These are phyloP conservation scores for Saccharomycopsis sp. DNA, from an alignment of 805 yeast species.

Conservation along the genomic window DNA sequence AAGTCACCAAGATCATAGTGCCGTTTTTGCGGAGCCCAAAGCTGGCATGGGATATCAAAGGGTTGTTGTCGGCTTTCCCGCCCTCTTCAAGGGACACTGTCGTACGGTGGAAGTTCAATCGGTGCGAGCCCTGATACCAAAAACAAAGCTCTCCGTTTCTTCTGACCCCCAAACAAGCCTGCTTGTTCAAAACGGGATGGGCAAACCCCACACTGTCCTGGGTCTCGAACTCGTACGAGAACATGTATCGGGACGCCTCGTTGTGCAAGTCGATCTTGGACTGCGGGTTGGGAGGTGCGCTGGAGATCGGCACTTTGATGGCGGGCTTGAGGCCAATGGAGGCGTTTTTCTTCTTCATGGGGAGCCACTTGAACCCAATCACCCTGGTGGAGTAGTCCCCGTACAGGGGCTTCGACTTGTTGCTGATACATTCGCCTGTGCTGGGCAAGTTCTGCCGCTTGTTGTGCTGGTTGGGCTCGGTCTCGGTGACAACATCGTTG, in stretches of 20 bases:
- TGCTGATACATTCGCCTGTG: not conserved
- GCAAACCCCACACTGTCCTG: constrained; percentile 50
- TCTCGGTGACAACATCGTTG: constrained; percentile 28
- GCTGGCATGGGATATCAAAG: constrained; percentile 31
- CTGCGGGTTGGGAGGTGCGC: too few species aligned
- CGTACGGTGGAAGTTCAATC: constrained; percentile 44
- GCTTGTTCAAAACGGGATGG: constrained; percentile 61
- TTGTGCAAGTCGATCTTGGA: too few species aligned
- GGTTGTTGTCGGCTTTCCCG: not conserved
- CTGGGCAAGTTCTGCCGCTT: not conserved
- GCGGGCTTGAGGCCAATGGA: constrained; percentile 20
- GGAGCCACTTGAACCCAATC: constrained; percentile 63
- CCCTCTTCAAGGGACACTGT: constrained; percentile 27
- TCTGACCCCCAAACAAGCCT: constrained; percentile 61
- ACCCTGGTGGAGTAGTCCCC: constrained; percentile 22
- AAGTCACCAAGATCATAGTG: constrained; percentile 35
- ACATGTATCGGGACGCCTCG: constrained; percentile 30
- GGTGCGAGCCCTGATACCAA: constrained; percentile 57
- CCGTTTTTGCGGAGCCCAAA: constrained; percentile 47
- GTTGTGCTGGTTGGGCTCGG: not conserved
- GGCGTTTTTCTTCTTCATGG: constrained; percentile 58
- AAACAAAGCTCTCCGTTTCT: constrained; percentile 50
- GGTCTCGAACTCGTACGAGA: constrained; percentile 50
- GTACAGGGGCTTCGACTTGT: not conserved
- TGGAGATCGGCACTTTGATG: constrained; percentile 1